Evolutionary conservation across 306 rosid genomes (phyloP), one percentile per base, ranked within the genome.

Genomic region (Dicorynia guianensis): DNA sequence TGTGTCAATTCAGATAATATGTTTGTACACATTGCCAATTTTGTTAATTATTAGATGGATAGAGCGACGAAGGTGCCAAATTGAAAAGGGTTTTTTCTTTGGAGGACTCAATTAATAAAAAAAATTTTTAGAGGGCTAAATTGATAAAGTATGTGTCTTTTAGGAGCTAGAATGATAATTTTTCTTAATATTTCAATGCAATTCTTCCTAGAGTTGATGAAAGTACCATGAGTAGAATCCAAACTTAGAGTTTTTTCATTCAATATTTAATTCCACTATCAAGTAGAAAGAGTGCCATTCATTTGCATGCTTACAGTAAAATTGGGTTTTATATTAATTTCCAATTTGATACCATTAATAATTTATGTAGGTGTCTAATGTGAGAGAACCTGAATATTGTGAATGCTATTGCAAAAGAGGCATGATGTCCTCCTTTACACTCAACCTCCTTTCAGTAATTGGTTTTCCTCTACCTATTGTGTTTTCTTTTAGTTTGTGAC

Each of bases 171-270:
- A n/a, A n/a, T n/a, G n/a, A n/a, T n/a, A n/a, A n/a, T n/a, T n/a
- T n/a, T n/a, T n/a, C n/a, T n/a, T n/a, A n/a, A 69, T 47, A 63
- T 68, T 78, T 62, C 46, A 54, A 72, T 62, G 46, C 96, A 94
- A 97, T 94, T 94, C 79, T 84, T 94, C 84, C 71, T 88, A 58
- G 87, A 76, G 73, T 80, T 84, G 80, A 84, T 94, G 93, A 82
- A 94, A 87, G 96, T 94, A 69, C 96, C 98, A 42, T 90, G 97
- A 55, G 96, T 83, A 67, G 98, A 94, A 86, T 79, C 87, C 71
- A 94, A 94, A 81, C 98, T 94, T 47, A 82, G 91, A 86, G 97
- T 94, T 50, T 90, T 89, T 75, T 87, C 85, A 36, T 94, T 94
- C 89, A 94, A 88, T 87, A 90, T 89, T 72, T 96, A 88, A 75